Conservation (phyloP, 495 filamentous ascomycete genomes). For the Hypoxylon cercidicola region DNA sequence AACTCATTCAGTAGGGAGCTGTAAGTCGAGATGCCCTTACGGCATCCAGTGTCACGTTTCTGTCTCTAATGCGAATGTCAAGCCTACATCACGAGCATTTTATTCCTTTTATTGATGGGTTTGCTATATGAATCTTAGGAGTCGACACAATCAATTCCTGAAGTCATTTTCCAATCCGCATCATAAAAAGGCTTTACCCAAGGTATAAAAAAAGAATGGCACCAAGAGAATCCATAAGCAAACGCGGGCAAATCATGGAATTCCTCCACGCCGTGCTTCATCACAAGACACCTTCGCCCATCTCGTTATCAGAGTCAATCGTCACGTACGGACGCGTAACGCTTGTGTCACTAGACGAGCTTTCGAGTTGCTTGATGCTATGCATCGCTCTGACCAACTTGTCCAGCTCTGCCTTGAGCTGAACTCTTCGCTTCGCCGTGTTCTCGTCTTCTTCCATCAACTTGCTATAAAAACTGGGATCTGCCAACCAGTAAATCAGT, state of each 20-base stretch:
- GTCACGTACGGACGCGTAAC: background rate
- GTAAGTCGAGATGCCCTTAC: too few relatives aligned
- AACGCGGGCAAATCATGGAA: background rate
- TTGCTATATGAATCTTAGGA: too few relatives aligned
- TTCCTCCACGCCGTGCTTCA: background rate
- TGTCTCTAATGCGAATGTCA: too few relatives aligned
- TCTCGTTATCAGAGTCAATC: conserved; percentile 31
- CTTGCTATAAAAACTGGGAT: conserved; percentile 43
- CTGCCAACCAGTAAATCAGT: conserved; percentile 22
- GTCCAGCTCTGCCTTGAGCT: conserved; percentile 51
- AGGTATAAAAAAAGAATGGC: too few relatives aligned
- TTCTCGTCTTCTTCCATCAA: conserved; percentile 60
- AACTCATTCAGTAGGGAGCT: too few relatives aligned
- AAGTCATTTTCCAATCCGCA: background rate
- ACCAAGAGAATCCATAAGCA: background rate
- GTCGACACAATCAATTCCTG: conserved; percentile 3
- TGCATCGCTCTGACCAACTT: conserved; percentile 54
- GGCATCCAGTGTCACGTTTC: too few relatives aligned
- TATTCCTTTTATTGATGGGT: too few relatives aligned
- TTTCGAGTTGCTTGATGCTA: conserved; percentile 49
- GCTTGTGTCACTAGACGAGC: conserved; percentile 12
- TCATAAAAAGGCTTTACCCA: background rate
- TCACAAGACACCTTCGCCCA: conserved; percentile 32
- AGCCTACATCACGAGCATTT: background rate
- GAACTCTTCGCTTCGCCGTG: conserved; percentile 46